Evolutionary conservation across 306 rosid genomes (phyloP).

Genomic region (barrel medic (Medicago truncatula)): MtrunA17r5.0-ANR NC_053047.1:518501-519000

Average conservation of each 20-base stretch:
- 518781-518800: not conserved
- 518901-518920: slow-evolving; percentile 76
- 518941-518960: slow-evolving; percentile 65
- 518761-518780: slow-evolving; percentile 10
- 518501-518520: not conserved
- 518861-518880: slow-evolving; percentile 58
- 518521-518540: not conserved
- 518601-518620: slow-evolving; percentile 10
- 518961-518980: slow-evolving; percentile 54
- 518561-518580: slow-evolving; percentile 12
- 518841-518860: slow-evolving; percentile 28
- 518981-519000: slow-evolving; percentile 48
- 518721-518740: slow-evolving; percentile 9
- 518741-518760: not conserved
- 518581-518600: not conserved
- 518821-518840: slow-evolving; percentile 20
- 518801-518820: slow-evolving; percentile 17
- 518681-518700: not conserved
- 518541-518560: not conserved
- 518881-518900: slow-evolving; percentile 73
- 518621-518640: not conserved
- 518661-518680: slow-evolving; percentile 1
- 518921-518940: slow-evolving; percentile 66
- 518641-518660: slow-evolving; percentile 16
- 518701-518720: slow-evolving; percentile 3